A percentile compares a stretch with the other conserved stretches of the same genome.
These are phyloP conservation scores for Suhomyces atakaporum DNA, from an alignment of 1,139 yeast genomes.

Conservation along the genomic window DNA sequence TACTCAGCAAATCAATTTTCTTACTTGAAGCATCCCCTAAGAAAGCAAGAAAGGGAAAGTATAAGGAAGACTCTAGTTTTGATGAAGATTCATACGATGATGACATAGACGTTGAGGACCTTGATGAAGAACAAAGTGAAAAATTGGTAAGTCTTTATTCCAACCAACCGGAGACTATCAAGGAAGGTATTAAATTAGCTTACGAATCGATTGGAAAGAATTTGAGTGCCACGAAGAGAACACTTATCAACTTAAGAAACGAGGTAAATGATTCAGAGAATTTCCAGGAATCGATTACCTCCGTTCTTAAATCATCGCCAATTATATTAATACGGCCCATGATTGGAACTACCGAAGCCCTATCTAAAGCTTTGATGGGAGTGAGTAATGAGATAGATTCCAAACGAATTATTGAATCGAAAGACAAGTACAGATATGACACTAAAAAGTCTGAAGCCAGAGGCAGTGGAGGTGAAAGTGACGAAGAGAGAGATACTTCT, in stretches of 20 bases:
- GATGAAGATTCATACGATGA: conserved; percentile 28
- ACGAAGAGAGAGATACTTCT: conserved; percentile 3
- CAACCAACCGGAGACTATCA: conserved; percentile 72
- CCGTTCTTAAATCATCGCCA: conserved; percentile 78
- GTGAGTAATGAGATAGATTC: conserved; percentile 81
- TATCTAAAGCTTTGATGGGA: conserved; percentile 81
- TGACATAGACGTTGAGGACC: conserved; percentile 25
- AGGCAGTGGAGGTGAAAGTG: conserved; percentile 7
- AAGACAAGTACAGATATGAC: conserved; percentile 27
- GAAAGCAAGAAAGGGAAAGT: not conserved
- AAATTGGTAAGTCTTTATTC: conserved; percentile 75
- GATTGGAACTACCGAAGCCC: conserved; percentile 91
- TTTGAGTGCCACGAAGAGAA: conserved; percentile 63
- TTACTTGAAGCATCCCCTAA: conserved; percentile 10
- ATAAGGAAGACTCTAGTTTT: not conserved
- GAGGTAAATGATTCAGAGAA: conserved; percentile 64
- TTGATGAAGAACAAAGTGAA: conserved; percentile 26
- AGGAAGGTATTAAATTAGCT: conserved; percentile 74
- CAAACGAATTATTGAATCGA: conserved; percentile 40
- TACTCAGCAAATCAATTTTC: conserved; percentile 16
- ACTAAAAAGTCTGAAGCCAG: not conserved
- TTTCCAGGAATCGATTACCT: conserved; percentile 65
- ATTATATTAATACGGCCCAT: conserved; percentile 79
- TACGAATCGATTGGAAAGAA: conserved; percentile 72
- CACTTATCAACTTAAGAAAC: conserved; percentile 58